A percentile compares a stretch with the other conserved stretches of the same genome.
Conservation (phyloP, 1,139 yeast species). For the Zygoascus hellenicus region DNA sequence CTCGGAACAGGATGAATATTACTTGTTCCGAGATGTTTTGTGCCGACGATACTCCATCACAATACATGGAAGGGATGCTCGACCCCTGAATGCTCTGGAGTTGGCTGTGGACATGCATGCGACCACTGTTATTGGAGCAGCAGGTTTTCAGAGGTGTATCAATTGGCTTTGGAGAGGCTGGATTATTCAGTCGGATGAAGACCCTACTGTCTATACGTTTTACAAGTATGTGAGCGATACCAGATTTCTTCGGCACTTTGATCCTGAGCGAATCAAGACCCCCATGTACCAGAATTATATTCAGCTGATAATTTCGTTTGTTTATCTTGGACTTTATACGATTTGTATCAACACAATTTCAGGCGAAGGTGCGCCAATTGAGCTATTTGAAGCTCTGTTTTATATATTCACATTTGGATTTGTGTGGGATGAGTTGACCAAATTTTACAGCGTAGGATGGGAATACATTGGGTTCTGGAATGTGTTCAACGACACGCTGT, state of each 20-base stretch:
- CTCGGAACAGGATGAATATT: constrained; percentile 49
- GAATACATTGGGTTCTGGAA: constrained; percentile 75
- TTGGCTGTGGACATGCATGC: constrained; percentile 84
- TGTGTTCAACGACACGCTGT: constrained; percentile 68
- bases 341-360: constrained; percentile 49
- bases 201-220: constrained; percentile 59
- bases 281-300: constrained; percentile 75
- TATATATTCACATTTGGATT: constrained; percentile 65
- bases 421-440: constrained; percentile 59
- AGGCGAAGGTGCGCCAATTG: constrained; percentile 34
- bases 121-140: constrained; percentile 65
- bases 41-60: constrained; percentile 70
- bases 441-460: constrained; percentile 70
- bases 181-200: constrained; percentile 71
- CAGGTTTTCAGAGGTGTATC: constrained; percentile 81
- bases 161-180: constrained; percentile 93
- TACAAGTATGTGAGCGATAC: constrained; percentile 57
- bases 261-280: constrained; percentile 77
- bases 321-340: constrained; percentile 59
- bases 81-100: constrained; percentile 69
- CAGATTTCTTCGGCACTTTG: constrained; percentile 59
- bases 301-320: constrained; percentile 61
- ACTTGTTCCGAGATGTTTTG: constrained; percentile 67
- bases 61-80: constrained; percentile 55
- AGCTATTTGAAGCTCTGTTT: constrained; percentile 50